Evolutionary conservation across 2,329 filamentous ascomycete genomes (phyloP).

Genomic region (Phialemoniopsis sp.): DNA sequence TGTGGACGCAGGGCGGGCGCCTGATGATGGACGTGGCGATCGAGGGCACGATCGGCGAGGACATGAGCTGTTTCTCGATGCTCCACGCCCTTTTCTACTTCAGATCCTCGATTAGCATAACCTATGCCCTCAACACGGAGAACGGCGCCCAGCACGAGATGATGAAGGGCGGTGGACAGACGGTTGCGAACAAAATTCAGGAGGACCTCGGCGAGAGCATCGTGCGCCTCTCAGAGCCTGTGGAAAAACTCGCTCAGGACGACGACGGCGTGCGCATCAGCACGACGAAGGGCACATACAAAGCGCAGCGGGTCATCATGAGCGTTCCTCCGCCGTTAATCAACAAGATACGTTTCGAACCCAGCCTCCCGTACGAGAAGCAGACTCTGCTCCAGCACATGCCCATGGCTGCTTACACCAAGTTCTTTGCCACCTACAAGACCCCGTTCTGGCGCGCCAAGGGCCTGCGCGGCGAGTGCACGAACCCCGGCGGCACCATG

Average conservation of each 20-base stretch:
- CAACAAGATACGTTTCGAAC: slow-evolving; percentile 7
- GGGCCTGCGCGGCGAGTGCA: slow-evolving; percentile 9
- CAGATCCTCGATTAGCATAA: slow-evolving; percentile 3
- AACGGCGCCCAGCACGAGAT: slow-evolving; percentile 8
- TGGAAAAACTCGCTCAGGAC: too few relatives aligned
- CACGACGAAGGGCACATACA: too few relatives aligned
- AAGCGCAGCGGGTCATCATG: neutral
- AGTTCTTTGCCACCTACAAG: slow-evolving; percentile 10
- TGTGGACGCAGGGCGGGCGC: slow-evolving; percentile 3
- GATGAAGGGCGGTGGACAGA: slow-evolving; percentile 6
- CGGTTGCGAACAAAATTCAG: slow-evolving; percentile 10
- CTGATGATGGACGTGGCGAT: slow-evolving; percentile 6
- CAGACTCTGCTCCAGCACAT: slow-evolving; percentile 6
- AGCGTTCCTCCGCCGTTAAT: slow-evolving; percentile 7
- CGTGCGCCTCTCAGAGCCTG: too few relatives aligned
- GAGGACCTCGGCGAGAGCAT: too few relatives aligned
- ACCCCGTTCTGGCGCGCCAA: slow-evolving; percentile 8
- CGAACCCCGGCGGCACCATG: slow-evolving; percentile 4
- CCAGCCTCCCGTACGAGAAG: slow-evolving; percentile 8
- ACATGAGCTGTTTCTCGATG: slow-evolving; percentile 1
- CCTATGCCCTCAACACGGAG: slow-evolving; percentile 1
- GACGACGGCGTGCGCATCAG: too few relatives aligned
- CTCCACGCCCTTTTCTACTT: slow-evolving; percentile 9
- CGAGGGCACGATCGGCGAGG: slow-evolving; percentile 6
- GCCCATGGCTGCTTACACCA: slow-evolving; percentile 8